phyloP scores from a whole-genome alignment of 225 moss, liverwort and hornwort species.

The Ulota crispa region DNA sequence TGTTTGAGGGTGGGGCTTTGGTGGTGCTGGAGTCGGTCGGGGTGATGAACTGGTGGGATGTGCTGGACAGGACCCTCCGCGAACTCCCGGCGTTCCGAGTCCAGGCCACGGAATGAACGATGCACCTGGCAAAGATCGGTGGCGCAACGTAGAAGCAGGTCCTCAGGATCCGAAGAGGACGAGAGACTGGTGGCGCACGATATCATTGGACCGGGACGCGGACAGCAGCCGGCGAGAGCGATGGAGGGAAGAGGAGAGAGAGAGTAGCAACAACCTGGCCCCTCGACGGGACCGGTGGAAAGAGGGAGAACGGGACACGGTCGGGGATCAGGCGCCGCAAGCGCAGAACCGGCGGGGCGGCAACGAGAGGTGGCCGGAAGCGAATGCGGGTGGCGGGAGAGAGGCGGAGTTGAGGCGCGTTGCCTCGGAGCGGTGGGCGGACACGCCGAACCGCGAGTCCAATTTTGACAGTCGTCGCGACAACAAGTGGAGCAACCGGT shows the following conservation, averaged over 20 bases:
- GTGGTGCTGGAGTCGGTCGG: neutral
- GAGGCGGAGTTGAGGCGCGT: conserved; percentile 49
- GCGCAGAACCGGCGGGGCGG: conserved; percentile 42
- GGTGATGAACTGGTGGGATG: conserved; percentile 20
- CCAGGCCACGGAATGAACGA: conserved; percentile 72
- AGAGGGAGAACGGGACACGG: conserved; percentile 61
- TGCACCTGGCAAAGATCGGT: conserved; percentile 58
- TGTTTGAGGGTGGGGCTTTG: neutral
- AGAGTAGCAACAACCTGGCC: conserved; percentile 53
- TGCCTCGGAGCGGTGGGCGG: conserved; percentile 60
- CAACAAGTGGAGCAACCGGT: conserved; percentile 68
- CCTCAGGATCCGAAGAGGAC: conserved; percentile 66
- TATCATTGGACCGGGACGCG: conserved; percentile 65
- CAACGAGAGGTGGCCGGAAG: conserved; percentile 62
- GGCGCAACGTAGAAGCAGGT: conserved; percentile 57
- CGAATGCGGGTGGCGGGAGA: conserved; percentile 47
- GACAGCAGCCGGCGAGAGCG: conserved; percentile 68
- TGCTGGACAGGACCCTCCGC: conserved; percentile 70
- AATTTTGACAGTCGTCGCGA: conserved; percentile 71
- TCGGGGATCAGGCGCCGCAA: conserved; percentile 49
- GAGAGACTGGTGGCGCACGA: conserved; percentile 73
- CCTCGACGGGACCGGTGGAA: conserved; percentile 74
- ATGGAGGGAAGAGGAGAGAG: conserved; percentile 79
- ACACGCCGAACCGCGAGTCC: conserved; percentile 58
- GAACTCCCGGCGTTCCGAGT: conserved; percentile 63